Evolutionary conservation across 768 basidiomycete genomes (phyloP), one percentile per base, ranked within the genome.

Genomic region (Mycena maculata): DNA sequence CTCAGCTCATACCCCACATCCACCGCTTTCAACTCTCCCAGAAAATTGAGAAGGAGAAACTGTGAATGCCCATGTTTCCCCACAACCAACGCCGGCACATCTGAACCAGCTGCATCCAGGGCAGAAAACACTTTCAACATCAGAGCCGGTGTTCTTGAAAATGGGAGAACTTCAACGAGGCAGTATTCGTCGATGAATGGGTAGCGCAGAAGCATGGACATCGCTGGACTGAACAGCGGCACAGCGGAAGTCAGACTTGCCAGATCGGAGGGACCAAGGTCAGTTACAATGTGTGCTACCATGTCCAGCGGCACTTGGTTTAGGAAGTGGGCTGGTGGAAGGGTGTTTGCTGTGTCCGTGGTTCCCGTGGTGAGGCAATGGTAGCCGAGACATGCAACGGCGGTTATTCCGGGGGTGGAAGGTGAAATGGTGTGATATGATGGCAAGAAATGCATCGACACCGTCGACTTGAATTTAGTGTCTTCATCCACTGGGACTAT

Each of bases 381-480:
- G n/a, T 58, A 52, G 1, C 39, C 71, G 27, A 73, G 68, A 13
- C 61, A 48, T 2, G 59, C 59, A 20, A 70, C 20, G 20, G 68
- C 68, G 3, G 63, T 58, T 41, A 69, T 67, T 23, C 72, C 72
- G 2, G 54, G 67, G 0, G 72, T 73, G 8, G 67, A 69, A 30
- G 69, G 68, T 11, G 60, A 67, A 13, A 15, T 30, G 8, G 71
- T 54, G 47, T 65, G 53, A 22, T 57, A 65, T 9, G 65, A 65
- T 11, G 73, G 74, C 7, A 75, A 50, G 61, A 75, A 75, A 31
- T 72, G 71, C 48, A 75, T 31, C 11, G 63, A 58, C 2, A 62
- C 22, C n/a, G 65, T 72, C 16, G 64, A 63, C 10, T 39, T 53
- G 36, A 65, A 60, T 15, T 44, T 48, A 6, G 30, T 42, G 4